phyloP scores from a whole-genome alignment of 495 filamentous ascomycete genomes.

The Lophiostoma macrostomum region DNA sequence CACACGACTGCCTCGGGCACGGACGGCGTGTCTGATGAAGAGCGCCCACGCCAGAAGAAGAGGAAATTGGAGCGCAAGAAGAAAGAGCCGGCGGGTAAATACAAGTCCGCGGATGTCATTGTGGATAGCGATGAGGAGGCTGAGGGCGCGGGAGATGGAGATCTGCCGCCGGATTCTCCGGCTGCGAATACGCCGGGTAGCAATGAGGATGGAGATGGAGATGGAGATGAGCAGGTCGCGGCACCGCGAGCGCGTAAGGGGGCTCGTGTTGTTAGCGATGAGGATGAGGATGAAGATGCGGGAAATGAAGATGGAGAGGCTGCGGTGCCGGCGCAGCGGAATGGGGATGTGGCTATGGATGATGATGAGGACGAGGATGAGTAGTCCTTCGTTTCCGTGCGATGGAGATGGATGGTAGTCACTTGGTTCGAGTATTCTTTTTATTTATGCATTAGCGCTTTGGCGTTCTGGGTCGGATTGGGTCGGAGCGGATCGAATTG shows the following conservation, averaged over 20 bases:
- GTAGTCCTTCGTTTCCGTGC: conserved; percentile 1
- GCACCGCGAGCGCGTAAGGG: conserved; percentile 33
- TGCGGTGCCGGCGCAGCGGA: neutral
- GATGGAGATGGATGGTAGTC: conserved; percentile 1
- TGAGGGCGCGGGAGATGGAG: conserved; percentile 22
- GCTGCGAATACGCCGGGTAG: neutral
- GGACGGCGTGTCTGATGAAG: conserved; percentile 24
- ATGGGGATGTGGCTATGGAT: conserved; percentile 1
- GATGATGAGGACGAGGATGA: conserved; percentile 27
- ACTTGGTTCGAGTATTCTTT: neutral
- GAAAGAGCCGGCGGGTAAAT: conserved; percentile 35
- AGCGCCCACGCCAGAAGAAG: conserved; percentile 38
- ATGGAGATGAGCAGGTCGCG: conserved; percentile 30
- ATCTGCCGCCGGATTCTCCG: conserved; percentile 8
- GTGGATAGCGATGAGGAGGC: conserved; percentile 38
- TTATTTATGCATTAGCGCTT: conserved; percentile 15
- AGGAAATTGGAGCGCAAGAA: conserved; percentile 38
- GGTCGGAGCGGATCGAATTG: too few species aligned
- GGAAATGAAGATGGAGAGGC: conserved; percentile 6
- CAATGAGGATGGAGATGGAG: conserved; percentile 7
- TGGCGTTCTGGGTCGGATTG: too few species aligned
- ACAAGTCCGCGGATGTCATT: conserved; percentile 41
- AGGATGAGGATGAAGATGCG: conserved; percentile 43
- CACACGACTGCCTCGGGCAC: conserved; percentile 30
- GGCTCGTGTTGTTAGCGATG: conserved; percentile 39